Evolutionary conservation across 768 basidiomycete genomes (phyloP).

Genomic region (Hericium alpestre): DNA sequence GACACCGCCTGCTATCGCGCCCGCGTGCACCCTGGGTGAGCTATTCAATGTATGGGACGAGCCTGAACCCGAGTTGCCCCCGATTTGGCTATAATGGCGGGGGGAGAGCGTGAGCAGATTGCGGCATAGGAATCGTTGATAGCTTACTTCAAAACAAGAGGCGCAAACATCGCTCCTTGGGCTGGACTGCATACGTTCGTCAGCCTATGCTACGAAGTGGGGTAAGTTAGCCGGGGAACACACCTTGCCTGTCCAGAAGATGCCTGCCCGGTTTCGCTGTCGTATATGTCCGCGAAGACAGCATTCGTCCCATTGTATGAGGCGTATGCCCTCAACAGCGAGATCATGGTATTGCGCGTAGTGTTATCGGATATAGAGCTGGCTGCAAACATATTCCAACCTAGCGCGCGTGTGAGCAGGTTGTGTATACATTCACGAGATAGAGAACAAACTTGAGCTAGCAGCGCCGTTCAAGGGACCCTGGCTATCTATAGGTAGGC

Average conservation of each 20-base stretch:
- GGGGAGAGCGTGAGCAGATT: too few species aligned
- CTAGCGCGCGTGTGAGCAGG: background rate
- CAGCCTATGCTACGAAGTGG: too few species aligned
- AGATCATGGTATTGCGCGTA: background rate
- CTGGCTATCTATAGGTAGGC: slow-evolving; percentile 7
- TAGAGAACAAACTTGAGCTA: background rate
- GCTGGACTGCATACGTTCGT: slow-evolving; percentile 2
- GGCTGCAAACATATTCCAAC: slow-evolving; percentile 10
- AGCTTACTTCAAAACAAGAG: slow-evolving; percentile 3
- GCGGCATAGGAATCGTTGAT: background rate
- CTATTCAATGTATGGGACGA: background rate
- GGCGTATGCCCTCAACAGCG: background rate
- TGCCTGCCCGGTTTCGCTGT: too few species aligned
- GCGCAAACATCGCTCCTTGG: slow-evolving; percentile 7
- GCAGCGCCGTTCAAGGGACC: slow-evolving; percentile 1
- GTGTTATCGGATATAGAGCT: background rate
- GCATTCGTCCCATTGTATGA: background rate
- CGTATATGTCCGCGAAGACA: background rate
- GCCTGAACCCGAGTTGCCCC: background rate
- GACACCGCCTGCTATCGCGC: slow-evolving; percentile 3
- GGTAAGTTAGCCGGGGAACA: background rate
- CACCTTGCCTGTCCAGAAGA: background rate
- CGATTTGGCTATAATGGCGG: background rate
- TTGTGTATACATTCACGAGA: background rate
- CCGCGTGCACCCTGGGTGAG: background rate